These are phyloP conservation scores for Mycena amicta DNA, from an alignment of 768 basidiomycete species.

Conservation along the genomic window DNA sequence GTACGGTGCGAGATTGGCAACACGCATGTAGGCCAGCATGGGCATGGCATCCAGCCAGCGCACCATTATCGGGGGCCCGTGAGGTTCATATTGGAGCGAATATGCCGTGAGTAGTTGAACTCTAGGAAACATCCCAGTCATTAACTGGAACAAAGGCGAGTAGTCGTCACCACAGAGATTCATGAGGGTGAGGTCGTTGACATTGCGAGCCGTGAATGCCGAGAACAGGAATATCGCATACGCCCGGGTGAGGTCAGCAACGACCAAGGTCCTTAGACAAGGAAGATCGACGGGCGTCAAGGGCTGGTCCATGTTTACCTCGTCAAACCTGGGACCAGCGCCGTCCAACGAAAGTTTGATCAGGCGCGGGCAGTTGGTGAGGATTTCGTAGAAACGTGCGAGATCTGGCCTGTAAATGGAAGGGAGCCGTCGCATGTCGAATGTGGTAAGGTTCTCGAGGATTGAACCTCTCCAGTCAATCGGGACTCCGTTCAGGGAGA, in stretches of 20 bases:
- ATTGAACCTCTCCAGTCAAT: slow-evolving; percentile 58
- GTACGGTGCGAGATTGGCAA: slow-evolving; percentile 41
- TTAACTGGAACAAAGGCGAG: slow-evolving; percentile 43
- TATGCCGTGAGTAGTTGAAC: slow-evolving; percentile 59
- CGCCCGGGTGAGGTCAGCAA: slow-evolving; percentile 56
- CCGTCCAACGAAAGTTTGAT: slow-evolving; percentile 61
- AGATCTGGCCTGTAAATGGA: slow-evolving; percentile 53
- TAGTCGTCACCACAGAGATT: slow-evolving; percentile 55
- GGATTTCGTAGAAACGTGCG: slow-evolving; percentile 53
- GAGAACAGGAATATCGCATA: slow-evolving; percentile 53
- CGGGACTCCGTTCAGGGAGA: slow-evolving; percentile 61
- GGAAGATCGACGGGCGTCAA: slow-evolving; percentile 48
- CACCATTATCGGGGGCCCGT: slow-evolving; percentile 37
- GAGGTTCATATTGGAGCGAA: slow-evolving; percentile 39
- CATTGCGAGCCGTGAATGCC: slow-evolving; percentile 57
- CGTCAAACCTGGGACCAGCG: slow-evolving; percentile 53
- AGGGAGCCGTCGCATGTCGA: slow-evolving; percentile 68
- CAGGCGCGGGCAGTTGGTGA: slow-evolving; percentile 50
- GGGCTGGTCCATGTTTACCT: slow-evolving; percentile 23
- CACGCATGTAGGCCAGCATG: slow-evolving; percentile 48
- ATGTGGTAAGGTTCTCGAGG: slow-evolving; percentile 55
- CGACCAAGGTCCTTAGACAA: slow-evolving; percentile 50
- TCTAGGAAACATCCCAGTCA: slow-evolving; percentile 54
- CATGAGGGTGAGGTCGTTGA: slow-evolving; percentile 62
- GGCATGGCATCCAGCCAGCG: slow-evolving; percentile 65